Evolutionary conservation across 2,329 filamentous ascomycete species (phyloP), one percentile per base, ranked within the genome.

Genomic region (Aureobasidium uvarum): DNA sequence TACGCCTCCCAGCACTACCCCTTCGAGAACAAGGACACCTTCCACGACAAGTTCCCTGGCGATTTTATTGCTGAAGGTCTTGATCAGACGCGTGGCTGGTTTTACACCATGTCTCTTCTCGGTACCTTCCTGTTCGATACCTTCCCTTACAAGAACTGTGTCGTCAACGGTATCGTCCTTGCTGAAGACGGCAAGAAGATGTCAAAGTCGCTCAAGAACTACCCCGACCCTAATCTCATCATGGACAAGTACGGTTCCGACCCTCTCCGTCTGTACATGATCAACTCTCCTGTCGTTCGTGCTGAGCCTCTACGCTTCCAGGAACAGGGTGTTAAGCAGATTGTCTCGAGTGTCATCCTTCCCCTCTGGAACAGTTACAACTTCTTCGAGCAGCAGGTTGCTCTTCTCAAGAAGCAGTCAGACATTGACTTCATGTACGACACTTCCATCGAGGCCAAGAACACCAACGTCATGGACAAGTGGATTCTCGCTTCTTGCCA

Each of bases 121-220:
- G 93, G 93, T 39, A 95, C 90, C 8, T 91, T 96, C 74, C 83
- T 97, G 4, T 96, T 95, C 72, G 90, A 90, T 50, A 85, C 86
- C 41, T 86, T 92, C 2, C 92, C 94, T 0, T 97, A 96, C 83
- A 88, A 95, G 79, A 97, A 96, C 76, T 96, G 92, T 72, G 91
- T 97, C n/a, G 92, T 96, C 68, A 97, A 96, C 74, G 93, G 93
- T 58, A 95, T 96, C 68, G 92, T 97, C 5, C 84, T 97, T 46
- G 93, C 93, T 0, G 92, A 96, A 75, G 92, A 96, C 73, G 94
- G 94, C 65, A 97, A 96, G 83, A 98, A 98, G 83, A 98, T 98
- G 94, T 96, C 92, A 7, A 98, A 98, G 79, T 87, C 94, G 63
- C 82, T 96, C 66, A 96, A 97, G 81, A 98, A 98, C 78, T 98